These are phyloP conservation scores for Aechmea fasciata DNA, from an alignment of 176 grass and related monocot genomes.

Conservation along the genomic window DNA sequence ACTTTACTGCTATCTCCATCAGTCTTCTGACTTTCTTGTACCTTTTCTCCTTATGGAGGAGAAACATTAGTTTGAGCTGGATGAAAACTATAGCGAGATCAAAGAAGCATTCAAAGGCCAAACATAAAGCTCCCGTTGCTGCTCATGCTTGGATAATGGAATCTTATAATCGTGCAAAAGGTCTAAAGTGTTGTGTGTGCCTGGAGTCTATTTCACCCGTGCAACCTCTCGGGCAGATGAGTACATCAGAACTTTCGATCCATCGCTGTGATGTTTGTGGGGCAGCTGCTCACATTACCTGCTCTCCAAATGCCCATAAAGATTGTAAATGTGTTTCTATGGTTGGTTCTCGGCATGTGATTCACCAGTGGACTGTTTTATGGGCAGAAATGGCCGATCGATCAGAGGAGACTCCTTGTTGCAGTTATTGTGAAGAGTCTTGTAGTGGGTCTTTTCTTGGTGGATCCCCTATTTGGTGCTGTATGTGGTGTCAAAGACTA, in stretches of 20 bases:
- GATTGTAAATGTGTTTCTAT: constrained; percentile 26
- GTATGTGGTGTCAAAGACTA: constrained; percentile 26
- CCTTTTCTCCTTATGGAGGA: constrained; percentile 35
- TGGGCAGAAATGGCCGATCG: constrained; percentile 20
- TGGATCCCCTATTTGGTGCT: constrained; percentile 19
- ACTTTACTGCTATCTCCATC: constrained; percentile 19
- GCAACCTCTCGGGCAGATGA: constrained; percentile 22
- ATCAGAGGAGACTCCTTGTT: constrained; percentile 19
- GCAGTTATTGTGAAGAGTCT: constrained; percentile 29
- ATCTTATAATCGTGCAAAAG: constrained; percentile 13
- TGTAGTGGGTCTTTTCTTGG: constrained; percentile 22
- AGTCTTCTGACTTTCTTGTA: constrained; percentile 39
- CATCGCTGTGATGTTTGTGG: constrained; percentile 21
- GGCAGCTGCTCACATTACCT: constrained; percentile 20
- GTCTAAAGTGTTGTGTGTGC: constrained; percentile 25
- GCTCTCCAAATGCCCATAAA: constrained; percentile 14
- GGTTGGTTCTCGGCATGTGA: constrained; percentile 20
- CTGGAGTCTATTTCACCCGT: constrained; percentile 5
- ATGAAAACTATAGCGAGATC: constrained; percentile 38
- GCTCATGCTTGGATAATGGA: constrained; percentile 20
- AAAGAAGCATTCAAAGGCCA: constrained; percentile 11
- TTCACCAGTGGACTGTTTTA: constrained; percentile 23
- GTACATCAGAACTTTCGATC: not conserved
- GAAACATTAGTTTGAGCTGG: constrained; percentile 53
- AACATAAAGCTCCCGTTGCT: constrained; percentile 3